Evolutionary conservation across 2,329 filamentous ascomycete genomes (phyloP), one percentile per base, ranked within the genome.

Genomic region (Pyrenochaeta sp.): DNA sequence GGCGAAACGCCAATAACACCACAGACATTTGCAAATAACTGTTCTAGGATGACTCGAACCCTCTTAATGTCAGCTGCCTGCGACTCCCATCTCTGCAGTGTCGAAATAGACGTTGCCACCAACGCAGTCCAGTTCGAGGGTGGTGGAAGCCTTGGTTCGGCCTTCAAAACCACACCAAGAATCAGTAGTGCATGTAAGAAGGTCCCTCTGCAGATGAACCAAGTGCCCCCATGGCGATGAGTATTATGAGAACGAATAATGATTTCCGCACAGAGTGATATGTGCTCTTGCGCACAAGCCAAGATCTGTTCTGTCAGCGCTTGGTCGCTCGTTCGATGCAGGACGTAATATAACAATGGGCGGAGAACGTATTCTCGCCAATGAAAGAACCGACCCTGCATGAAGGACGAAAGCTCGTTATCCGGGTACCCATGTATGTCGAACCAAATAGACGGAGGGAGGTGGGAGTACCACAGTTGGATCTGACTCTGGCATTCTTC

Each of bases 351-450:
- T 11, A 47, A 32, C 6, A 47, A 27, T 14, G 44, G 44, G 11
- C 31, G 3, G 9, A 38, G 38, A 4, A 38, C 15, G 19, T 24
- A 35, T 4, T 23, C 17, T 13, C 29, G 44, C 44, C 37, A 47
- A 9, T 47, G 29, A 9, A 32, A 26, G 27, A 47, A 42, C 7
- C 44, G 37, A 2, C 37, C 38, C n/a, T 47, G 37, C 4, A 47
- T 31, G 32, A 42, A 38, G 27, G 42, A 47, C 2, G 44, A 19
- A 6, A 42, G 32, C 18, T 42, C 44, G 21, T 47, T 47, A 24
- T 29, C 30, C 2, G 44, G 17, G 13, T 32, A 31, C 14, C 34
- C 19, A 4, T 13, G 4, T 13, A 31, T 26, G 13, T 32, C 13
- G 18, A 42, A 47, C 14, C 17, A 15, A 19, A 47, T 36, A 3